Evolutionary conservation across 306 rosid genomes (phyloP).

Genomic region (Argentina anserina): DNA sequence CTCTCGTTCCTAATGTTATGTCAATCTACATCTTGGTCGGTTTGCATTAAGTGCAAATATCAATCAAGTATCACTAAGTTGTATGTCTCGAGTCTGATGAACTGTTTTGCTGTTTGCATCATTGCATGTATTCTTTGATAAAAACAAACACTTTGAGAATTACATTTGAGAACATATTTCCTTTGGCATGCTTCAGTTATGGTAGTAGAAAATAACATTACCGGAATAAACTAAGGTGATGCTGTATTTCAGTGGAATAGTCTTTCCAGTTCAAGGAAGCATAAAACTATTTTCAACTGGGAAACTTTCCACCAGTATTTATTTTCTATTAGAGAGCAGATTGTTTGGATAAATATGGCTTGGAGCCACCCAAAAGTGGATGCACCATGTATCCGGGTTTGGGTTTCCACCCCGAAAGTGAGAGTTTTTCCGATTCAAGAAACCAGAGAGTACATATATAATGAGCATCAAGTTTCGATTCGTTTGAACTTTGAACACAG

Average conservation of each 20-base stretch:
- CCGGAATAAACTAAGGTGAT: not conserved
- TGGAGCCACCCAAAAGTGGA: not conserved
- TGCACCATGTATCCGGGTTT: not conserved
- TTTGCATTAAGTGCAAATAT: too few relatives aligned
- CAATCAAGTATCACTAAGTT: too few relatives aligned
- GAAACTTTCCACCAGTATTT: not conserved
- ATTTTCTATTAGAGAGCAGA: not conserved
- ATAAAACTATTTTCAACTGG: not conserved
- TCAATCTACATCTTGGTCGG: not conserved
- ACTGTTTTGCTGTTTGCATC: too few relatives aligned
- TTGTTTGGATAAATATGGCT: not conserved
- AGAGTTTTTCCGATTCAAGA: too few relatives aligned
- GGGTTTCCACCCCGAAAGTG: not conserved
- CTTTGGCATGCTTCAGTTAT: not conserved
- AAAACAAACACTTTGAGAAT: not conserved
- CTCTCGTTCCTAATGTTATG: too few relatives aligned
- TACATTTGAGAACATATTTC: not conserved
- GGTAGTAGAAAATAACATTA: not conserved
- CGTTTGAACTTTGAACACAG: not conserved
- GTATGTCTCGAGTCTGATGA: too few relatives aligned
- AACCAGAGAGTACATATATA: not conserved
- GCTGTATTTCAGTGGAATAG: not conserved
- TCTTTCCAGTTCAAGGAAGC: not conserved
- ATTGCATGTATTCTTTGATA: too few relatives aligned
- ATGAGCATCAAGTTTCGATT: not conserved